Base-by-base conservation (phyloP, 257 asterid species). In the Solanum clarkiae region DNA sequence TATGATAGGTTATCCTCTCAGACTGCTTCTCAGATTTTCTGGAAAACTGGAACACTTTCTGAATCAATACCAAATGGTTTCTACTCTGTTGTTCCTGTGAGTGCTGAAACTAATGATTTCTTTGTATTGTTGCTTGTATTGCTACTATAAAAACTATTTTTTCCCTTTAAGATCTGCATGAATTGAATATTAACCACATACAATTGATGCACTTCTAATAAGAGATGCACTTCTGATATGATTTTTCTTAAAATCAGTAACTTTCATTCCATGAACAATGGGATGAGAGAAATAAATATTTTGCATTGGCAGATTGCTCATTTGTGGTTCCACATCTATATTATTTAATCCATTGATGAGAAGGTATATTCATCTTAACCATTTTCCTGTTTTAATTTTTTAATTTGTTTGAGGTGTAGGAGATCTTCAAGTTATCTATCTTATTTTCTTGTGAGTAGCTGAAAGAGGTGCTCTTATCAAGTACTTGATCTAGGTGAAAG, bases 31-130 rank as follows among this genome's bases (percentile, higher is more conserved):
- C 96, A 93, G 89, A 90, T 91, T 83, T 92, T 97, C 54, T 97
- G 99, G 99, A 91, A 93, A 88, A 92, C 97, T 56, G 98, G 99
- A 85, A 89, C 90, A 89, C 98, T 97, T 84, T 92, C 93, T 70
- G 98, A 91, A 83, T 95, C 94, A 45, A 92, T 97, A 86, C 98
- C 98, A 84, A 94, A 95, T 90, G 99, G 99, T 81, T 97, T 97
- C 94, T 97, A 94, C 92, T 94, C 95, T 83, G 90, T 95, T 87
- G 93, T 94, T 87, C 98, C 98, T 11, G 99, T 97, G 90, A 97
- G 99, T 85, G 81, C 90, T 75, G 17, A 69, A 82, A 54, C 82
- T 79, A 26, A 79, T 70, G 22, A 88, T 72, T 80, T 51, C 85
- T 86, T 59, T 86, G 15, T 85, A 51, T 55, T 40, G 86, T 83